Evolutionary conservation across 805 yeast species (phyloP).

Genomic region (Nakazawaea anatomiae): DNA sequence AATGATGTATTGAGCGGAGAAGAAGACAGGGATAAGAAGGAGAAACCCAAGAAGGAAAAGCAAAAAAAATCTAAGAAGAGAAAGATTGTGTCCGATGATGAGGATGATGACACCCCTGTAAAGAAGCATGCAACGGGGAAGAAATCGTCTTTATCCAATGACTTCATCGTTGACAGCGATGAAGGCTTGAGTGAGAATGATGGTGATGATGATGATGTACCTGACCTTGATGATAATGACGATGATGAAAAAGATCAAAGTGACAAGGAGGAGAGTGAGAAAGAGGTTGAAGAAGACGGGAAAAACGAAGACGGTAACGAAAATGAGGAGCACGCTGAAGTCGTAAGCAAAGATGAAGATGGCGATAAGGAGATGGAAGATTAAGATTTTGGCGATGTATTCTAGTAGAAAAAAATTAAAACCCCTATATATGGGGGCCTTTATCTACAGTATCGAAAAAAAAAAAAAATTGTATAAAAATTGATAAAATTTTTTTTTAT

Average conservation of each 20-base stretch:
- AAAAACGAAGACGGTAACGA: neutral
- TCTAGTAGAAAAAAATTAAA: too few species aligned
- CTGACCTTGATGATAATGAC: constrained; percentile 3
- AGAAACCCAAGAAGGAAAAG: constrained; percentile 14
- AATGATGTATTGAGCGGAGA: constrained; percentile 26
- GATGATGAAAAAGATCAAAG: neutral
- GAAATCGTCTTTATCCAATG: constrained; percentile 9
- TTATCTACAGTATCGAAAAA: too few species aligned
- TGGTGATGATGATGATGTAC: constrained; percentile 2
- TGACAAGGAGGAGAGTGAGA: neutral
- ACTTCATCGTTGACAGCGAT: constrained; percentile 20
- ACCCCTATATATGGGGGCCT: too few species aligned
- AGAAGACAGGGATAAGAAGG: constrained; percentile 22
- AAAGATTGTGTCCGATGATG: constrained; percentile 38
- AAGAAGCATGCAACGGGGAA: constrained; percentile 7
- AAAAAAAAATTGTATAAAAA: neutral
- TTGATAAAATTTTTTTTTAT: neutral
- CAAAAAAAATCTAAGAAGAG: constrained; percentile 26
- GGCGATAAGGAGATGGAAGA: neutral
- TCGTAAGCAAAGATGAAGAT: neutral
- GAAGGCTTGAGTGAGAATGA: constrained; percentile 27
- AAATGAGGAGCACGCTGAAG: neutral
- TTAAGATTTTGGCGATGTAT: too few species aligned
- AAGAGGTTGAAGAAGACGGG: neutral
- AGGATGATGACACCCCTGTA: constrained; percentile 18